These are phyloP conservation scores for Lentinula sp. DNA, from an alignment of 768 basidiomycete genomes.

Conservation along the genomic window DNA sequence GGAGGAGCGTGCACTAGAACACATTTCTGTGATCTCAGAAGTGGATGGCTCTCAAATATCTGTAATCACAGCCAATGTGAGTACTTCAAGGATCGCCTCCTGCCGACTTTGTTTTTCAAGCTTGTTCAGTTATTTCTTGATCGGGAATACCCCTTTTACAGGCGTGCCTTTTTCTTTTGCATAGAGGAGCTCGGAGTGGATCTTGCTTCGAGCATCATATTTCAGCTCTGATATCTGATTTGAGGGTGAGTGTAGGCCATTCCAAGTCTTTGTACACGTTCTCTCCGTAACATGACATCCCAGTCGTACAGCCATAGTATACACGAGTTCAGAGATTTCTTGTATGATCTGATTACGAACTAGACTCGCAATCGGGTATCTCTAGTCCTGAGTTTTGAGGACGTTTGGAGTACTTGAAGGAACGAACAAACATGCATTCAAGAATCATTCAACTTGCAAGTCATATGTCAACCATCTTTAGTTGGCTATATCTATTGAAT, in stretches of 20 bases:
- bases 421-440: background rate
- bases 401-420: background rate
- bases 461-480: background rate
- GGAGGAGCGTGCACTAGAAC: background rate
- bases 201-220: constrained; percentile 33
- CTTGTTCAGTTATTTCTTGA: constrained; percentile 15
- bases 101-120: constrained; percentile 7
- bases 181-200: constrained; percentile 37
- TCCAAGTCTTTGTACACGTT: too few species aligned
- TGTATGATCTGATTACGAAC: background rate
- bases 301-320: background rate
- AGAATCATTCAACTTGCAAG: background rate
- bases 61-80: constrained; percentile 6
- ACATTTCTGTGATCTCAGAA: background rate
- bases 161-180: constrained; percentile 32
- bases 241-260: background rate
- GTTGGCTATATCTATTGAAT: background rate
- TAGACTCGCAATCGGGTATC: background rate
- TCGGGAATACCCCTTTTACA: constrained; percentile 23
- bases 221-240: constrained; percentile 13
- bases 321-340: background rate
- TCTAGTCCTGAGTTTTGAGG: background rate
- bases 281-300: too few species aligned
- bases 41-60: background rate
- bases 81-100: constrained; percentile 8